Evolutionary conservation across 371 early-diverging fungal species (phyloP), one percentile per base, ranked within the genome.

Genomic region (Conidiobolus incongruus): DNA sequence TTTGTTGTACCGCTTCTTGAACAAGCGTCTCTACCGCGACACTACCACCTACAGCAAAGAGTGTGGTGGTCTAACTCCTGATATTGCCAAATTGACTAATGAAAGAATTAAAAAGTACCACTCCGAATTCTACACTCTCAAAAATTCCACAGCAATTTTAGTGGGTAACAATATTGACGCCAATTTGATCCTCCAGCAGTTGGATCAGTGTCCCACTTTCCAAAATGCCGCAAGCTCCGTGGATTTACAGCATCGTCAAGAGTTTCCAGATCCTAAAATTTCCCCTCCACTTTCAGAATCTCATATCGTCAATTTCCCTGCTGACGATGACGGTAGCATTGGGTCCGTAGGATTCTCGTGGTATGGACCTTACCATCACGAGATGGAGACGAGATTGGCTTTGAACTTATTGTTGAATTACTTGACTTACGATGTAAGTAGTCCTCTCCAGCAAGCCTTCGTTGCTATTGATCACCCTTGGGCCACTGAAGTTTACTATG

Each of bases 71-170:
- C 51, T 66, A 21, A 82, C 85, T 0, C 49, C 48, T 0, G 71
- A 75, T n/a, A 77, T 84, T 45, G 61, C 67, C 4, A 58, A 52
- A 22, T 57, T 82, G 46, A 69, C 60, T 28, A 80, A 77, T 46
- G 52, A 66, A 12, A 67, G 75, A 35, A 77, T 84, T 45, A 56
- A 59, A n/a, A 60, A 51, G 17, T 84, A 81, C 54, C 85, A 84
- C 52, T 40, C 48, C 33, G 46, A 55, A 30, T 76, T 60, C 46
- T 84, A 84, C 45, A 59, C 62, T 31, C 57, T 68, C n/a, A 65
- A 68, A 40, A 70, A 70, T 42, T 41, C 71, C 37, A 68, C 76
- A 0, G 56, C 74, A 10, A 56, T 83, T 1, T 49, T 82, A 32
- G 53, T 60, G 7, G 74, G 76, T 33, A 70, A 70, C 22, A 46